phyloP scores from a whole-genome alignment of 78 protist genomes.

The Cavenderia fasciculata region DNA sequence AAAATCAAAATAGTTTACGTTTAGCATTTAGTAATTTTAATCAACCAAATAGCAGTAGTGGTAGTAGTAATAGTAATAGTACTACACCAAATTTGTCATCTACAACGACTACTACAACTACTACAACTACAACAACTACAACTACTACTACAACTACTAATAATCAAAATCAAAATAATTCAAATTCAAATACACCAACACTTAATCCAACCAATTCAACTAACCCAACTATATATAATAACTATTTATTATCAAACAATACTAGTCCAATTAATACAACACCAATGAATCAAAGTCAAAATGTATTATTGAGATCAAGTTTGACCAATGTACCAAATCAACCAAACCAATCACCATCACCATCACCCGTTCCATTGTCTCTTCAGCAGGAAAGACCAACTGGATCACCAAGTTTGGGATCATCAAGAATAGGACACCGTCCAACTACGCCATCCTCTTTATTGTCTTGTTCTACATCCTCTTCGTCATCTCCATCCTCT shows the following conservation, averaged over 20 bases:
- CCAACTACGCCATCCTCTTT: constrained; percentile 34
- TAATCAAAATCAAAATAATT: not conserved
- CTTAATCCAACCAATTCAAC: constrained; percentile 21
- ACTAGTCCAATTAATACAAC: not conserved
- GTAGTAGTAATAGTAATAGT: not conserved
- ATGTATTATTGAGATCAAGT: no score
- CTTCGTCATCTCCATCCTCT: not conserved
- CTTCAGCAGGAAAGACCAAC: no score
- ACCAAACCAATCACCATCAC: no score
- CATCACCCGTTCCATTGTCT: no score
- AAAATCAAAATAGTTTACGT: constrained; percentile 7
- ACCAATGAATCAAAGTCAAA: not conserved
- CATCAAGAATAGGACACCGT: no score
- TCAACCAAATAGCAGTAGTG: not conserved
- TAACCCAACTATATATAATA: not conserved
- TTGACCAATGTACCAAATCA: no score
- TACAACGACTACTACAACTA: not conserved
- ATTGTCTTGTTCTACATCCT: not conserved
- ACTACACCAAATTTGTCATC: not conserved
- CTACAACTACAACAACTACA: not conserved
- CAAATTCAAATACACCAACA: constrained; percentile 1
- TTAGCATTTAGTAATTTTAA: not conserved
- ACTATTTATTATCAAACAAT: no score
- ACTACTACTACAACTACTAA: constrained; percentile 1
- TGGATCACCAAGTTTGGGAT: no score